These are phyloP conservation scores for Trichoderma polysporum DNA, from an alignment of 2,329 filamentous ascomycete genomes.

Conservation along the genomic window DNA sequence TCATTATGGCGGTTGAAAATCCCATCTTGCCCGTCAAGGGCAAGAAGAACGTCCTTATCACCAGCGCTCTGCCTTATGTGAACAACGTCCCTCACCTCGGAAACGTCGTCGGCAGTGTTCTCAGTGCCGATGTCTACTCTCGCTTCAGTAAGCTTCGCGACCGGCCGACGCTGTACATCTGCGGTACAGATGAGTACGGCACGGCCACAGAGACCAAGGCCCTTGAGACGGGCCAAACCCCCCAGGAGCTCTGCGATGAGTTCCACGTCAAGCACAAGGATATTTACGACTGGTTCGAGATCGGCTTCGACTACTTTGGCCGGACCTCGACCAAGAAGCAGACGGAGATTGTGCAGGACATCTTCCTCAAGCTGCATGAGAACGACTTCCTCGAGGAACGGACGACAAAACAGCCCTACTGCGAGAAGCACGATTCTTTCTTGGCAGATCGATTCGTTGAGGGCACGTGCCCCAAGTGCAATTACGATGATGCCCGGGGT, in stretches of 20 bases:
- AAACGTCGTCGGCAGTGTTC: constrained; percentile 82
- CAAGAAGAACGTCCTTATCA: constrained; percentile 86
- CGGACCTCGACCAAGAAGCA: constrained; percentile 86
- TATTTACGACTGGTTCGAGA: constrained; percentile 95
- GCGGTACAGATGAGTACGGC: constrained; percentile 85
- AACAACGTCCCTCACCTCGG: constrained; percentile 80
- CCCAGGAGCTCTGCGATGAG: constrained; percentile 84
- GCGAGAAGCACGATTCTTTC: constrained; percentile 73
- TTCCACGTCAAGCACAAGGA: constrained; percentile 88
- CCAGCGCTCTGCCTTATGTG: constrained; percentile 82
- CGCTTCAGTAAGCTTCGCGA: constrained; percentile 79
- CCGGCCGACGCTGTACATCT: constrained; percentile 78
- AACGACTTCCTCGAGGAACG: constrained; percentile 88
- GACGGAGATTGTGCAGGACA: constrained; percentile 88
- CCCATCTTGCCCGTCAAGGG: constrained; percentile 65
- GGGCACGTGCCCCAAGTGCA: constrained; percentile 73
- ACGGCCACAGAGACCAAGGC: constrained; percentile 96
- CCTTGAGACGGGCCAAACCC: constrained; percentile 79
- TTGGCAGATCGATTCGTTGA: constrained; percentile 85
- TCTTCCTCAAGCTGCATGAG: constrained; percentile 83
- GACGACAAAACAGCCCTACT: constrained; percentile 86
- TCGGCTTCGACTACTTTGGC: constrained; percentile 92
- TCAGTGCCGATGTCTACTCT: constrained; percentile 85
- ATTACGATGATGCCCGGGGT: constrained; percentile 68
- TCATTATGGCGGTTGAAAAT: constrained; percentile 18